Percentiles rank a stretch among this genome's conserved stretches.
phyloP scores from a whole-genome alignment of 371 early-diverging fungal genomes.

The Circinella umbellata region DNA sequence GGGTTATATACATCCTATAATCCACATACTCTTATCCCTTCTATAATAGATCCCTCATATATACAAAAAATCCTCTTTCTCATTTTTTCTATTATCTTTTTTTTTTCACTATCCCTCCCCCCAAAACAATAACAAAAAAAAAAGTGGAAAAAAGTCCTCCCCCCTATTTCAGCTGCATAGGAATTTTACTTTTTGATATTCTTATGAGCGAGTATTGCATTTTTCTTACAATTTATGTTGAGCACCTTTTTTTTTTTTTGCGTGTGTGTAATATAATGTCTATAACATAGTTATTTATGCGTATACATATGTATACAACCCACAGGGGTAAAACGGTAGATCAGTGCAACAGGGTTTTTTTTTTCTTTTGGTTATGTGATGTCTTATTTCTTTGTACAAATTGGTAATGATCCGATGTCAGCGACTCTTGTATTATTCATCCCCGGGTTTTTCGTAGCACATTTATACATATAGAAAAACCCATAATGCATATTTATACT shows the following conservation, averaged over 20 bases:
- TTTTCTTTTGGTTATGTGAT: background rate
- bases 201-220: background rate
- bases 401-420: conserved; percentile 18
- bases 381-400: conserved; percentile 1
- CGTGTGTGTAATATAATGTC: too few relatives aligned
- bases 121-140: background rate
- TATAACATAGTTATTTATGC: background rate
- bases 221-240: too few relatives aligned
- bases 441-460: conserved; percentile 10
- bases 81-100: conserved; percentile 6
- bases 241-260: too few relatives aligned
- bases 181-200: background rate
- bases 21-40: background rate
- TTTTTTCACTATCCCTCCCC: conserved; percentile 1
- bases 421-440: background rate
- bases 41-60: too few relatives aligned
- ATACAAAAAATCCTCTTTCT: background rate
- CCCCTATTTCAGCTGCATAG: conserved; percentile 8
- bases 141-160: background rate
- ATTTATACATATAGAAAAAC: conserved; percentile 1
- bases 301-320: background rate
- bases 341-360: conserved; percentile 14
- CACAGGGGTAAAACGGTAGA: conserved; percentile 11
- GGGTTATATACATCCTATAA: background rate
- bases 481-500: conserved; percentile 11